Evolutionary conservation across 805 yeast genomes (phyloP), one percentile per base, ranked within the genome.

Genomic region (Ogataea ganodermae): DNA sequence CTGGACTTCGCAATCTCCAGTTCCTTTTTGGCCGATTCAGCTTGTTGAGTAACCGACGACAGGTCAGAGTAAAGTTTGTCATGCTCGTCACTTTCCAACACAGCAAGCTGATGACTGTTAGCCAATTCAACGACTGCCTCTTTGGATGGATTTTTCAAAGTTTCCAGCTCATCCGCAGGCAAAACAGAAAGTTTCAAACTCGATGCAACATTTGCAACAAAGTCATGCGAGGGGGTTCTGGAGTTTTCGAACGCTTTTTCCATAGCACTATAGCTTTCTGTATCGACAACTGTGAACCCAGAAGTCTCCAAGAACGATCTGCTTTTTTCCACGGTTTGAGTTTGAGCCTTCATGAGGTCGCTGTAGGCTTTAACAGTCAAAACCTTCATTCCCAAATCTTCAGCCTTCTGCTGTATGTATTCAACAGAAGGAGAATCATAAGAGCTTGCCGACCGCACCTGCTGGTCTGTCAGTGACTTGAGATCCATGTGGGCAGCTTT

Each of bases 201-300:
- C 4, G 56, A 52, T 0, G 76, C 72, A 41, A 63, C 59, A 14
- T 62, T 62, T 23, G 62, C 52, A n/a, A 75, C 50, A 31, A 61
- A 61, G 0, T 67, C 70, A 4, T 52, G 23, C 1, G 68, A 52
- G 12, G 65, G 63, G 3, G 37, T 33, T 1, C 18, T 23, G 6
- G 31, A 24, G 9, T 35, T 48, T 1, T 35, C 43, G 7, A 43
- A 21, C 8, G 41, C 6, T 10, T 24, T 20, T 17, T 30, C 9
- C 28, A 56, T 28, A 6, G 39, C 30, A 4, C 30, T 23, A 22
- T 51, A 56, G 10, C 43, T 52, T 2, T 52, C 51, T 2, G 38
- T 38, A 1, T 59, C 46, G n/a, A 63, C 21, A 3, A 57, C 54
- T 5, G 42, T 45, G 14, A 28, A 45, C 14, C 51, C 54, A 12